Evolutionary conservation across 257 asterid species (phyloP), one percentile per base, ranked within the genome.

Genomic region (Verbascum thapsus): DNA sequence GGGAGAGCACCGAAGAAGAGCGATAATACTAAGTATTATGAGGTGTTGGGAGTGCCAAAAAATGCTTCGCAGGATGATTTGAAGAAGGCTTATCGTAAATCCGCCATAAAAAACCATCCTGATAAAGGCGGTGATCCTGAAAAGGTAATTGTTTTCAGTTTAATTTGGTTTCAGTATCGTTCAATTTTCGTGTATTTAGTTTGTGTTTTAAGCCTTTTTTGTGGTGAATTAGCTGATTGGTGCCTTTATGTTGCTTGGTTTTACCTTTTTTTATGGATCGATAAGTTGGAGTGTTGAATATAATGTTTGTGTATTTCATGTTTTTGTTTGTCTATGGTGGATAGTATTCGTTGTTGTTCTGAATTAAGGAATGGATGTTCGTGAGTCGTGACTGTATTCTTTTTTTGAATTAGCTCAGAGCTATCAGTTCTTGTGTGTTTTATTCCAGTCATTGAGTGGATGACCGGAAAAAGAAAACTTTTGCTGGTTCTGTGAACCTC

Each of bases 71-170:
- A 61, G 60, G 95, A 86, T 38, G 95, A 84, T 67, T 79, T 88
- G 66, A 88, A 88, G 79, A 88, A 85, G 78, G 96, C 96, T 10
- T 88, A 88, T 64, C 87, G 87, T 45, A 88, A 85, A 76, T 66
- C 86, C 2, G 96, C 95, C 57, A 88, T 88, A 7, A 88, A 88
- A 61, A 88, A 88, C 10, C 96, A 88, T 55, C 96, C 96, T 8
- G 96, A 88, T 39, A 88, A 88, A 63, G 96, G 96, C 6, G 96
- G 96, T 10, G 96, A 88, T 75, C 95, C 96, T 4, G 96, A 88
- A 32, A 88, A 85, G 83, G 96, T 83, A 77, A 5, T 5, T 2
- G 9, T 41, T 17, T 39, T 20, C 7, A 5, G 26, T n/a, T 26
- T 51, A 6, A 30, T 39, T 42, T 40, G 53, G 13, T 51, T 40